Evolutionary conservation across 257 asterid genomes (phyloP), one percentile per base, ranked within the genome.

Genomic region (Plectranthus barbatus): DNA sequence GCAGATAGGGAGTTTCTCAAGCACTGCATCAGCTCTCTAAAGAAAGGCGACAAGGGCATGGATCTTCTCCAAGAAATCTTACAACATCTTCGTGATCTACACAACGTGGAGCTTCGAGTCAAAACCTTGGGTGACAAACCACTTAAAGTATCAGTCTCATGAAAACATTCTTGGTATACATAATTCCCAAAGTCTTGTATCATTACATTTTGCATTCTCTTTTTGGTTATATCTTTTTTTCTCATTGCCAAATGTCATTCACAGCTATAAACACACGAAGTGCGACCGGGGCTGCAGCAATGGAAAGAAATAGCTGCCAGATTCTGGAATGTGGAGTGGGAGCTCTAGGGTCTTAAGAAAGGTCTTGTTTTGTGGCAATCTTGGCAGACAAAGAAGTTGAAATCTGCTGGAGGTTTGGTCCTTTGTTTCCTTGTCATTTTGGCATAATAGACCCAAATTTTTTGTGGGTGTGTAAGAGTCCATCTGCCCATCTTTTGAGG

Each of bases 11-110:
- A 86, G 84, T 92, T 92, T 69, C 76, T 92, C 48, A 85, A 84
- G 81, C 95, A 89, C 36, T 89, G 99, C 82, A 64, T 89, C 6
- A 76, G 91, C 78, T 92, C 96, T 40, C 73, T 92, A 44, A 89
- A 82, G 79, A 86, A 89, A 79, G 99, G 99, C 1, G 99, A 85
- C 71, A 86, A 89, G 65, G 99, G 97, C 3, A 79, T 89, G 84
- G 83, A 84, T 77, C 94, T 92, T 68, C 95, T 92, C 13, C 95
- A 89, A 74, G 96, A 92, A 56, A 92, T 92, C 69, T 56, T 92
- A n/a, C 97, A 82, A 26, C 98, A 92, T 78, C 80, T 86, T 6
- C 86, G 94, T 0, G 89, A 84, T 53, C 80, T 88, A n/a, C 83
- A 93, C 26, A 81, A 72, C 6, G 89, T 88, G 23, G 98, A 86